phyloP scores from a whole-genome alignment of 768 basidiomycete species.

The Suillus decipiens region DNA sequence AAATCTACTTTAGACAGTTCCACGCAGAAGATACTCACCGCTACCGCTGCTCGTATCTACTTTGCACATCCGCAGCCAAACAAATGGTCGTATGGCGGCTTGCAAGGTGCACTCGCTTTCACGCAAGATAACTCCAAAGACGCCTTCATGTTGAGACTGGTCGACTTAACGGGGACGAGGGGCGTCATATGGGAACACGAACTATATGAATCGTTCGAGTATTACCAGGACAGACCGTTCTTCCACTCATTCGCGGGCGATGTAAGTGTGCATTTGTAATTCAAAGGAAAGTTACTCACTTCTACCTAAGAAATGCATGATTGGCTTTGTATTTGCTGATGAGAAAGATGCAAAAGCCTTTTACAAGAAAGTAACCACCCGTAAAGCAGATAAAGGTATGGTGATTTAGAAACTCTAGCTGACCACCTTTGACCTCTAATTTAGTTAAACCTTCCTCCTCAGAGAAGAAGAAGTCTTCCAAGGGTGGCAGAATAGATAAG shows the following conservation, averaged over 20 bases:
- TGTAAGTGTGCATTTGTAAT: constrained; percentile 53
- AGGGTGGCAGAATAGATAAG: constrained; percentile 86
- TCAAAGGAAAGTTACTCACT: constrained; percentile 9
- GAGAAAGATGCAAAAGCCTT: constrained; percentile 84
- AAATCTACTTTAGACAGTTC: constrained; percentile 58
- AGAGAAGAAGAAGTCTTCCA: constrained; percentile 57
- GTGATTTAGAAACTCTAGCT: constrained; percentile 7
- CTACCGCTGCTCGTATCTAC: constrained; percentile 87
- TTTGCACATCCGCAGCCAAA: constrained; percentile 77
- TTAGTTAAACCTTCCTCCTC: constrained; percentile 47
- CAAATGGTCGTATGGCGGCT: constrained; percentile 85
- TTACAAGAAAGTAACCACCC: constrained; percentile 77
- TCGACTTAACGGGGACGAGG: constrained; percentile 82
- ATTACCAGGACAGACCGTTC: constrained; percentile 81
- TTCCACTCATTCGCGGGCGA: constrained; percentile 94
- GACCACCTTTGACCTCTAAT: constrained; percentile 13
- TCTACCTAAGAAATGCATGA: constrained; percentile 72
- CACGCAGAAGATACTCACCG: constrained; percentile 73
- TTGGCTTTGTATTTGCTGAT: constrained; percentile 88
- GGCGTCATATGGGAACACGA: constrained; percentile 95
- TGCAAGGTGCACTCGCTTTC: constrained; percentile 84
- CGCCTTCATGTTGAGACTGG: constrained; percentile 68
- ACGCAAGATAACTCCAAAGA: constrained; percentile 59
- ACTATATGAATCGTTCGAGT: constrained; percentile 79
- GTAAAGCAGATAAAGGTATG: constrained; percentile 63